Evolutionary conservation across 371 early-diverging fungal genomes (phyloP).

Genomic region (Basidiobolus meristosporus): DNA sequence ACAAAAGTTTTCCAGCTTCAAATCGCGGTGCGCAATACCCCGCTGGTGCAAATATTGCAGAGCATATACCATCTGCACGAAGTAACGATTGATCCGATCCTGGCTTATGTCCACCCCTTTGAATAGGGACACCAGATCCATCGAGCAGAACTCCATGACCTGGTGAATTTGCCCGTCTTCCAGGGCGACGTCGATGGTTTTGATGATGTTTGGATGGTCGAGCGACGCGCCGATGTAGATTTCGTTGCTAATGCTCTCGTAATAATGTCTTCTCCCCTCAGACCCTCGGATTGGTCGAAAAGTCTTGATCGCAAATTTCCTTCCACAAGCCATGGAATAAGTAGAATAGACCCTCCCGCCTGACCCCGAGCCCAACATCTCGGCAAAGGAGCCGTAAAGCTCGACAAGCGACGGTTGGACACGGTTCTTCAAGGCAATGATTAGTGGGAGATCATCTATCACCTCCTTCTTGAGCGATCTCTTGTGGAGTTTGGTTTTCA

Average conservation of each 20-base stretch:
- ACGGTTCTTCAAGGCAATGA: too few species aligned
- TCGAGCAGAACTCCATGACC: slow-evolving; percentile 77
- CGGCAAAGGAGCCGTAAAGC: too few species aligned
- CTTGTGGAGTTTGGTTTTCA: too few species aligned
- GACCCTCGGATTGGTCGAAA: slow-evolving; percentile 70
- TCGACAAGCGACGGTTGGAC: too few species aligned
- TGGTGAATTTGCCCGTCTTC: slow-evolving; percentile 70
- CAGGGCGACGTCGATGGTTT: slow-evolving; percentile 82
- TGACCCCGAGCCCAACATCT: too few species aligned
- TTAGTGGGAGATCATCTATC: too few species aligned
- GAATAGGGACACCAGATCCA: too few species aligned
- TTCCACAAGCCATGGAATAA: too few species aligned
- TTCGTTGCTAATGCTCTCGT: slow-evolving; percentile 75
- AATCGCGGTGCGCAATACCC: slow-evolving; percentile 71
- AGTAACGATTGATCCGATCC: slow-evolving; percentile 41
- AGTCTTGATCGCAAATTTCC: too few species aligned
- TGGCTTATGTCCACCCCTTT: too few species aligned
- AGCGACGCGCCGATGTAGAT: slow-evolving; percentile 84
- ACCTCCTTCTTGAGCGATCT: too few species aligned
- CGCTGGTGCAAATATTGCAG: slow-evolving; percentile 46
- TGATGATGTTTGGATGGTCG: slow-evolving; percentile 70
- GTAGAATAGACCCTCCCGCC: too few species aligned
- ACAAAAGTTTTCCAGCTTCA: slow-evolving; percentile 73
- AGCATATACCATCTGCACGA: slow-evolving; percentile 50
- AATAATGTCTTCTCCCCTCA: slow-evolving; percentile 72